Evolutionary conservation across 306 rosid genomes (phyloP).

Genomic region (Trifolium subterraneum): DNA sequence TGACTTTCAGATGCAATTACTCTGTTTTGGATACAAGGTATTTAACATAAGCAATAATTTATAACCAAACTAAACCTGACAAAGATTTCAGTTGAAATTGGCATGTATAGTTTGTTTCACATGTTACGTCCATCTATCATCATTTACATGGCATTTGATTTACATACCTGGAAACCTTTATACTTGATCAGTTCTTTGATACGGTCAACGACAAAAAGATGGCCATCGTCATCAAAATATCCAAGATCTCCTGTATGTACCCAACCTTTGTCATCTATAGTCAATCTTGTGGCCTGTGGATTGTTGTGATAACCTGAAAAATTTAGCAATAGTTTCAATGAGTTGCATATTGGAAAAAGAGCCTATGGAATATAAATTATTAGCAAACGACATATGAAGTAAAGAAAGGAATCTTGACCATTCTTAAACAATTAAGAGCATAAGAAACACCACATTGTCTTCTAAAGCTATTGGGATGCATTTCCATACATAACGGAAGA

Average conservation of each 20-base stretch:
- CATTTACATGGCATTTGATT: conserved; percentile 19
- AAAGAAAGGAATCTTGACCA: conserved; percentile 10
- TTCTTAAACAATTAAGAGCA: conserved; percentile 4
- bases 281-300: conserved; percentile 74
- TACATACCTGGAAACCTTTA: conserved; percentile 86
- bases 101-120: not conserved
- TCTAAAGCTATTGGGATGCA: conserved; percentile 11
- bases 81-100: not conserved
- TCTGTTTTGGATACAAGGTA: not conserved
- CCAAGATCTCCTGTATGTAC: conserved; percentile 98
- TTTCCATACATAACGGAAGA: not conserved
- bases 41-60: not conserved
- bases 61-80: not conserved
- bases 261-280: conserved; percentile 79
- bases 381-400: conserved; percentile 31
- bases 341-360: conserved; percentile 22
- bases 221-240: conserved; percentile 79
- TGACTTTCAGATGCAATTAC: conserved; percentile 2
- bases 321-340: not conserved
- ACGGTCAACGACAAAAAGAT: conserved; percentile 86
- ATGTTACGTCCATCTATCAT: not conserved
- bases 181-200: conserved; percentile 94
- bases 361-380: not conserved
- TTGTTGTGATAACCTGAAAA: conserved; percentile 86
- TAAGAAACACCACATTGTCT: not conserved